Conservation (phyloP, 2,329 filamentous ascomycete species). For the Conoideocrella luteorostrata region DNA sequence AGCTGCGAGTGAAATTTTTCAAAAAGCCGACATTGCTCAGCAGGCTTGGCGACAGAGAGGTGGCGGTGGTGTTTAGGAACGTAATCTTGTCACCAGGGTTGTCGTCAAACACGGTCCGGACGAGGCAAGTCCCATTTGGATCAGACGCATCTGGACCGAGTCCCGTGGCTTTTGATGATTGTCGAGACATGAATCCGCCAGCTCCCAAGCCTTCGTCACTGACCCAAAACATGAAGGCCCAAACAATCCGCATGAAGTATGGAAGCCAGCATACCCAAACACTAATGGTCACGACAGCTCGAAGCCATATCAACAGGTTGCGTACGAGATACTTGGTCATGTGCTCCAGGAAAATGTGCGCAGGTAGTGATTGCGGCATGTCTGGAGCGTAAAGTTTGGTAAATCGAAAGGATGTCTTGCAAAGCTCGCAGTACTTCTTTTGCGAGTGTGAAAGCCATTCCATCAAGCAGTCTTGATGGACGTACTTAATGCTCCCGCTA, state of each 20-base stretch:
- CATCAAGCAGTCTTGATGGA: conserved; percentile 97
- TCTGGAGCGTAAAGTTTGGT: conserved; percentile 93
- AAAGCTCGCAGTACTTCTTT: conserved; percentile 98
- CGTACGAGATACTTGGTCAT: conserved; percentile 65
- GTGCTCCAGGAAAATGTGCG: conserved; percentile 73
- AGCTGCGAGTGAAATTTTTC: conserved; percentile 59
- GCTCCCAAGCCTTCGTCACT: conserved; percentile 64
- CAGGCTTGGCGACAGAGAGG: conserved; percentile 30
- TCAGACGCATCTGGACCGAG: background rate
- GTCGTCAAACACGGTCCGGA: conserved; percentile 11
- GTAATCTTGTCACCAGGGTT: conserved; percentile 12
- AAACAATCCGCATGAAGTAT: conserved; percentile 84
- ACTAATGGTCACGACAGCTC: conserved; percentile 68
- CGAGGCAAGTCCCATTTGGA: conserved; percentile 2
- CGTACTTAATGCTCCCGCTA: conserved; percentile 96
- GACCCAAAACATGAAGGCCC: conserved; percentile 92
- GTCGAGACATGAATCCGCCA: conserved; percentile 16
- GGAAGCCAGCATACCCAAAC: conserved; percentile 90
- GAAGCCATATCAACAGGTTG: conserved; percentile 70
- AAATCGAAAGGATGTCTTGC: conserved; percentile 97
- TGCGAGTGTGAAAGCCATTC: conserved; percentile 98
- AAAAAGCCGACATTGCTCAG: conserved; percentile 53
- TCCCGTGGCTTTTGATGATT: background rate
- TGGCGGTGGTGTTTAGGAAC: conserved; percentile 9
- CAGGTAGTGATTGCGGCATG: conserved; percentile 82